A percentile compares a stretch with the other conserved stretches of the same genome.
Evolutionary conservation across 2,329 filamentous ascomycete genomes (phyloP).

Genomic region (Colletotrichum sansevieriae): DNA sequence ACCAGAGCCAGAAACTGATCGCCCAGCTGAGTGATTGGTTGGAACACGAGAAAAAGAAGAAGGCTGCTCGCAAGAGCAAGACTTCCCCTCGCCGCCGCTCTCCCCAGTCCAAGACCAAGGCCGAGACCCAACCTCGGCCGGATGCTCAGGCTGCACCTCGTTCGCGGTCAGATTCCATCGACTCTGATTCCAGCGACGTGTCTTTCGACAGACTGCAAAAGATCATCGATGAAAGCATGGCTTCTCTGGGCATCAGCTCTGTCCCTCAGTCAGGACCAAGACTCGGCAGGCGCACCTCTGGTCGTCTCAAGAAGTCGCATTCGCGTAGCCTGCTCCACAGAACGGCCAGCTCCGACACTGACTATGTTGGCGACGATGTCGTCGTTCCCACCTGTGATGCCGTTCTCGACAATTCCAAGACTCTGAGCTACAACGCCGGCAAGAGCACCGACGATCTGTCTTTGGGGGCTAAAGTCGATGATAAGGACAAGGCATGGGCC

Average conservation of each 20-base stretch:
- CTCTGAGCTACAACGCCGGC: conserved; percentile 77
- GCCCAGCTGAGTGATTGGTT: conserved; percentile 87
- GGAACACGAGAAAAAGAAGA: conserved; percentile 80
- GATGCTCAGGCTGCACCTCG: conserved; percentile 31
- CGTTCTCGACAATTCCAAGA: conserved; percentile 89
- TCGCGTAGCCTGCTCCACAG: conserved; percentile 58
- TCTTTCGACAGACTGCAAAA: conserved; percentile 85
- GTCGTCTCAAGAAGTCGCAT: conserved; percentile 53
- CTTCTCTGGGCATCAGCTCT: conserved; percentile 62
- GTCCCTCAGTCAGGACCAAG: conserved; percentile 60
- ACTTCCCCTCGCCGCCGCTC: conserved; percentile 57
- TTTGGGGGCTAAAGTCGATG: conserved; percentile 60
- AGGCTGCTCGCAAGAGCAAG: conserved; percentile 66
- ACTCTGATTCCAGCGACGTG: conserved; percentile 76
- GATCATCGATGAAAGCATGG: conserved; percentile 79
- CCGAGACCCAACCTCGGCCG: conserved; percentile 30
- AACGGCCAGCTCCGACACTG: conserved; percentile 82
- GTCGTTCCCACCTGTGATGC: conserved; percentile 89
- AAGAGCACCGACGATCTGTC: conserved; percentile 57
- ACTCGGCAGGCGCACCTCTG: conserved; percentile 57
- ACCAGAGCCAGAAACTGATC: conserved; percentile 69
- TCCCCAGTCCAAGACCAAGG: conserved; percentile 39
- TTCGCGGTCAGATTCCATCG: conserved; percentile 66
- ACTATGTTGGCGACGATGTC: conserved; percentile 83
- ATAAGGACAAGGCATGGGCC: conserved; percentile 83